Conservation (phyloP, 208 protist genomes). For the Leishmania braziliensis region DNA sequence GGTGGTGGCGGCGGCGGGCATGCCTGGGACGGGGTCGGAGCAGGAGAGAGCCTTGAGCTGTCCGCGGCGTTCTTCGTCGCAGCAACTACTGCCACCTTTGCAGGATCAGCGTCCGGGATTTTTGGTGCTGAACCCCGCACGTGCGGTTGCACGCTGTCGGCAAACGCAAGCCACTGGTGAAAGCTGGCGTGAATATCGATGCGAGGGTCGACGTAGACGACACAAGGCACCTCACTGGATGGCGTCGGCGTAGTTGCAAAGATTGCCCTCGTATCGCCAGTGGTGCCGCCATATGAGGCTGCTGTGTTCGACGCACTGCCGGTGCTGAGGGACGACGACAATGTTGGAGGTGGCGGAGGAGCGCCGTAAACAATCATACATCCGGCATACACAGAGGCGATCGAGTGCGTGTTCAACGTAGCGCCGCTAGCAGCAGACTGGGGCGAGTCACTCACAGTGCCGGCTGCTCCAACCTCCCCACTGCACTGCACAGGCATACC, state of each 20-base stretch:
- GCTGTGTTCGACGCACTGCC: not conserved
- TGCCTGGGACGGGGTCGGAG: not conserved
- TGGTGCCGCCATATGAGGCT: not conserved
- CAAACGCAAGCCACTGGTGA: slow-evolving; percentile 52
- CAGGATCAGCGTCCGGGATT: slow-evolving; percentile 23
- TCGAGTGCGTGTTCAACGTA: slow-evolving; percentile 20
- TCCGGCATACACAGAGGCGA: slow-evolving; percentile 33
- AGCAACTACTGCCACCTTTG: slow-evolving; percentile 18
- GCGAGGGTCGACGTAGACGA: slow-evolving; percentile 52
- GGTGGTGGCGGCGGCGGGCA: not conserved
- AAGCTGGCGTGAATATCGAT: slow-evolving; percentile 49
- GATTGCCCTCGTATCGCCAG: not conserved
- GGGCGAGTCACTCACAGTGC: not conserved
- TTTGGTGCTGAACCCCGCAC: slow-evolving; percentile 22
- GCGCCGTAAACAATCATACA: slow-evolving; percentile 29
- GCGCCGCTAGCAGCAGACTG: not conserved
- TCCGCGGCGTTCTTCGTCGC: not conserved
- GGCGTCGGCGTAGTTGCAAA: slow-evolving; percentile 3
- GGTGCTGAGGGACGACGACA: not conserved
- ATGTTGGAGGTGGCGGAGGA: slow-evolving; percentile 1
- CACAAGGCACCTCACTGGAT: not conserved
- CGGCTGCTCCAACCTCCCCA: not conserved
- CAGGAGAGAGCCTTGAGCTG: not conserved
- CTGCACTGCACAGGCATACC: not conserved
- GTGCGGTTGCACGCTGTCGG: slow-evolving; percentile 56